Conservation (phyloP, 805 yeast genomes). For the Yamadazyma kitorensis region DNA sequence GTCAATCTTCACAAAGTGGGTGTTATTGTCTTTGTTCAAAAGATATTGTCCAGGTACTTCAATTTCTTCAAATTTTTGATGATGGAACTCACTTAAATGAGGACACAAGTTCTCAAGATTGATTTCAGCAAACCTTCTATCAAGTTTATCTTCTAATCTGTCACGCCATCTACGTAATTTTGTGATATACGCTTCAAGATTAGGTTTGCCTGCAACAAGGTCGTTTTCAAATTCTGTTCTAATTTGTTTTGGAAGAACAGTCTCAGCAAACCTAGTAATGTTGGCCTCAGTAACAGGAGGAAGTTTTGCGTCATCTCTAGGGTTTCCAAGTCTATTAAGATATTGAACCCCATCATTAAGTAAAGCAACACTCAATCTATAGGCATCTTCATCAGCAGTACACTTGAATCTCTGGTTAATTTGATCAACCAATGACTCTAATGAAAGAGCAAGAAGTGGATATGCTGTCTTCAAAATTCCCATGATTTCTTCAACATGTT, state of each 20-base stretch:
- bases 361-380: constrained; percentile 86
- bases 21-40: constrained; percentile 79
- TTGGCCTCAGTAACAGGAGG: constrained; percentile 92
- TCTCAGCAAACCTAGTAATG: constrained; percentile 85
- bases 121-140: constrained; percentile 74
- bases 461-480: constrained; percentile 95
- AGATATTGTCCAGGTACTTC: constrained; percentile 97
- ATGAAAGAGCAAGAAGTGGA: constrained; percentile 85
- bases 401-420: constrained; percentile 91
- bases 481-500: constrained; percentile 87
- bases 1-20: constrained; percentile 91
- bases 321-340: constrained; percentile 79
- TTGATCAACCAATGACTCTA: constrained; percentile 95
- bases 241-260: constrained; percentile 84
- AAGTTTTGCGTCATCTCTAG: constrained; percentile 81
- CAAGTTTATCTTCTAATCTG: constrained; percentile 86
- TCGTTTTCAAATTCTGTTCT: constrained; percentile 90
- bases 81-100: constrained; percentile 94
- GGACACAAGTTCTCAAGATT: constrained; percentile 90
- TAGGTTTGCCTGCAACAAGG: constrained; percentile 82
- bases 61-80: constrained; percentile 95
- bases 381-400: constrained; percentile 93
- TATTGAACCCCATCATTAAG: constrained; percentile 92
- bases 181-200: constrained; percentile 79
- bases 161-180: constrained; percentile 91